Conservation (phyloP, 306 rosid species). For the Cajanus cajan region DNA sequence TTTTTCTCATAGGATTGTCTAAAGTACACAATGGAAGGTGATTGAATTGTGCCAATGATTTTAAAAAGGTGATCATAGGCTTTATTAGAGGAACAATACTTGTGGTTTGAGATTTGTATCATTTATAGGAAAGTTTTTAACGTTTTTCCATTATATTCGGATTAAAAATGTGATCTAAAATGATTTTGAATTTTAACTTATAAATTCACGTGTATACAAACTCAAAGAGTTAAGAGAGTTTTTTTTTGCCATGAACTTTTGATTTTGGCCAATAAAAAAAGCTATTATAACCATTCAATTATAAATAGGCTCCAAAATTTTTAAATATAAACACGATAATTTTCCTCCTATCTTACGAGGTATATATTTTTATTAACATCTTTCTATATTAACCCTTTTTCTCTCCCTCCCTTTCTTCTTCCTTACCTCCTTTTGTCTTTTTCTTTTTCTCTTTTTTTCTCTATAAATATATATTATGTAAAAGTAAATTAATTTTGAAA, state of each 20-base stretch:
- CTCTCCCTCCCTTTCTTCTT: no score
- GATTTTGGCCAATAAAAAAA: not conserved
- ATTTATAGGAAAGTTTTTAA: constrained; percentile 11
- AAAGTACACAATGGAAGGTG: not conserved
- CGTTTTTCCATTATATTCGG: not conserved
- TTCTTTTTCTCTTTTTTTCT: no score
- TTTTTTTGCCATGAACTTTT: not conserved
- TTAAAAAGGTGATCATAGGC: not conserved
- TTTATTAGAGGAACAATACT: not conserved
- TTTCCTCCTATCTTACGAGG: no score
- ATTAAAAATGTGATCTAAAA: not conserved
- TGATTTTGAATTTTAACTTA: not conserved
- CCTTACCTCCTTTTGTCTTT: no score
- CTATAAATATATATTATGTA: no score
- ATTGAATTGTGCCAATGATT: not conserved
- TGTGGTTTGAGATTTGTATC: not conserved
- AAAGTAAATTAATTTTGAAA: no score
- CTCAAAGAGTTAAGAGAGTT: not conserved
- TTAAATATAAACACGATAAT: no score
- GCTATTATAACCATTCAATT: not conserved
- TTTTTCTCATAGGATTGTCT: not conserved
- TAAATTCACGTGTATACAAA: not conserved
- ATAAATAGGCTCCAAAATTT: no score
- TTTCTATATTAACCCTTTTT: no score
- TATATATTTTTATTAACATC: no score